These are phyloP conservation scores for Coprinellus micaceus DNA, from an alignment of 768 basidiomycete genomes.

Conservation along the genomic window DNA sequence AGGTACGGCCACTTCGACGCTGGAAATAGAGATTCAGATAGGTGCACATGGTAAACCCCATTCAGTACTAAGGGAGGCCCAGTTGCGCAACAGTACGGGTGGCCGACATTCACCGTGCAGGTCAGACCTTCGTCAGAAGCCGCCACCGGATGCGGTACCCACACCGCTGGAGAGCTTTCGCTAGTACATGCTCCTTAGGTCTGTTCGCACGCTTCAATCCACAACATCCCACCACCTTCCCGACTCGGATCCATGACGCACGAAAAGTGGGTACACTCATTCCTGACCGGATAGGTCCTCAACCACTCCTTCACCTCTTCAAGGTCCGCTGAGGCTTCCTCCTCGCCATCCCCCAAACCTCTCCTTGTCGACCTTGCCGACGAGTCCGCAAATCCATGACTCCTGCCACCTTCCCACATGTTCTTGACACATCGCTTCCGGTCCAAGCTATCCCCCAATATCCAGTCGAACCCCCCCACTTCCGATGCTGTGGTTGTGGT, in stretches of 20 bases:
- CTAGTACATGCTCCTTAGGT: too few relatives aligned
- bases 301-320: constrained; percentile 29
- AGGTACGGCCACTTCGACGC: too few relatives aligned
- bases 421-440: constrained; percentile 31
- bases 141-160: too few relatives aligned
- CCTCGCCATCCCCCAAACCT: constrained; percentile 2
- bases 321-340: constrained; percentile 12
- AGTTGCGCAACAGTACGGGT: too few relatives aligned
- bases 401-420: constrained; percentile 25
- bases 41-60: too few relatives aligned
- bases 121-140: too few relatives aligned
- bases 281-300: constrained; percentile 30
- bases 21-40: too few relatives aligned
- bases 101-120: too few relatives aligned
- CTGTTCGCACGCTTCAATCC: constrained; percentile 28
- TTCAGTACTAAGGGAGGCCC: too few relatives aligned
- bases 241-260: constrained; percentile 37
- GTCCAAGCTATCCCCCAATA: constrained; percentile 32
- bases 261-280: constrained; percentile 35
- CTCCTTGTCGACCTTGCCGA: constrained; percentile 19
- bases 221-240: constrained; percentile 31
- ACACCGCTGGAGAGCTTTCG: too few relatives aligned
- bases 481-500: constrained; percentile 4
- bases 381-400: constrained; percentile 19
- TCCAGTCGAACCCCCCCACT: constrained; percentile 6